A percentile compares a stretch with the other conserved stretches of the same genome.
Evolutionary conservation across 148 eudicot genomes (phyloP).

Genomic region (Rhododendron henanense): DNA sequence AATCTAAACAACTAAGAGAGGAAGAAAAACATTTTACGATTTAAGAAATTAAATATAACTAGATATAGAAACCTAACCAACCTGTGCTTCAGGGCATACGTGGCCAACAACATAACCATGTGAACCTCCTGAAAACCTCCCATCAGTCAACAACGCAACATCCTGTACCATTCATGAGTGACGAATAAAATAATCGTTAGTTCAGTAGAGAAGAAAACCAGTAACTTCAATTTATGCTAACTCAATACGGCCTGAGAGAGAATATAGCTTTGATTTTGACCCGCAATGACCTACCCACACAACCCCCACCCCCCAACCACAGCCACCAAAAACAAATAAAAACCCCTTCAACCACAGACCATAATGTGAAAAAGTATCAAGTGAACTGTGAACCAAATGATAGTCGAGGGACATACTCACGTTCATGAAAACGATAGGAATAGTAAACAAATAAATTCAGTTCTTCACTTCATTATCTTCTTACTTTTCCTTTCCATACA

Average conservation of each 20-base stretch:
- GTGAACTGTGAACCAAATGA: neutral
- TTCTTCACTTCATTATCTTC: neutral
- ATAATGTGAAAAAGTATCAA: neutral
- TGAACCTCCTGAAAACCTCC: slow-evolving; percentile 95
- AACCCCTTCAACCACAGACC: neutral
- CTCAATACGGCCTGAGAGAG: neutral
- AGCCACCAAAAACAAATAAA: neutral
- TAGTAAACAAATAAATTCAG: neutral
- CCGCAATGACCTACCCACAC: neutral
- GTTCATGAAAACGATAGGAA: neutral
- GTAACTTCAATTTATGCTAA: neutral
- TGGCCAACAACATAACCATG: slow-evolving; percentile 98
- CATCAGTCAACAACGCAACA: slow-evolving; percentile 88
- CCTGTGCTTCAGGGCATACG: slow-evolving; percentile 96
- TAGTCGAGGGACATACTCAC: neutral
- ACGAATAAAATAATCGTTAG: neutral
- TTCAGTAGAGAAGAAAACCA: neutral
- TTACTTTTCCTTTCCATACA: neutral
- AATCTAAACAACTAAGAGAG: neutral
- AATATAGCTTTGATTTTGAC: neutral
- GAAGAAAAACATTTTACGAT: neutral
- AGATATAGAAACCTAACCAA: slow-evolving; percentile 10
- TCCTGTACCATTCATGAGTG: slow-evolving; percentile 43
- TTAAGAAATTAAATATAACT: neutral
- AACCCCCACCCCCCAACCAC: neutral